Evolutionary conservation across 306 rosid species (phyloP), one percentile per base, ranked within the genome.

Genomic region (Cicer pinnatifidum): DNA sequence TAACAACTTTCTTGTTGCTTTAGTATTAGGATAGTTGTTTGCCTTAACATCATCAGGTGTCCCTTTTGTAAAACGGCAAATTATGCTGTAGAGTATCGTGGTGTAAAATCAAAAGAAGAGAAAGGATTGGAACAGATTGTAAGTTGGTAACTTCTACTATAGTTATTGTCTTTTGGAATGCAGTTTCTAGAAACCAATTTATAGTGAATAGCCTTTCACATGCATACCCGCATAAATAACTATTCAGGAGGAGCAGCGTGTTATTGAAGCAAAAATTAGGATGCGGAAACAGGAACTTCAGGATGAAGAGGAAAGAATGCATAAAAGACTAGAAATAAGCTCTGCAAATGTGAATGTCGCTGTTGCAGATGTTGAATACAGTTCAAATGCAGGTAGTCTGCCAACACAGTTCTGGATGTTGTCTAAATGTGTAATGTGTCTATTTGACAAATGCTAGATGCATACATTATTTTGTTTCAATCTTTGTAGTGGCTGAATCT

Each of bases 261-360:
- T 95, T 75, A 95, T 95, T 65, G 99, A 95, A 85, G 99, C 99
- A 40, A 91, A 91, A 86, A 91, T 95, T 76, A 95, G 97, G 86
- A 95, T 91, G 73, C 92, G 92, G 39, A 91, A 85, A 82, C 88
- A 91, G 75, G 97, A 95, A 83, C 84, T 95, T 75, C 89, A 75
- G 81, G 97, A 90, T 76, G 99, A 95, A 75, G 97, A 88, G 78
- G 97, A 89, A 67, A 91, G 96, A 88, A 81, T 88, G 88, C 91
- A 85, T 68, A 88, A 87, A 85, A 89, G 96, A 81, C 85, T 82
- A 73, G 93, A 89, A 78, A 57, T 59, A 62, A 82, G 82, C 82
- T 81, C 88, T 70, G 75, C 87, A 12, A 76, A 85, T 75, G 81
- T 75, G 73, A 82, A 87, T 72, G 75, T 78, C 77, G 78, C 82